These are phyloP conservation scores for Sutorius australiensis DNA, from an alignment of 768 basidiomycete genomes.

Conservation along the genomic window DNA sequence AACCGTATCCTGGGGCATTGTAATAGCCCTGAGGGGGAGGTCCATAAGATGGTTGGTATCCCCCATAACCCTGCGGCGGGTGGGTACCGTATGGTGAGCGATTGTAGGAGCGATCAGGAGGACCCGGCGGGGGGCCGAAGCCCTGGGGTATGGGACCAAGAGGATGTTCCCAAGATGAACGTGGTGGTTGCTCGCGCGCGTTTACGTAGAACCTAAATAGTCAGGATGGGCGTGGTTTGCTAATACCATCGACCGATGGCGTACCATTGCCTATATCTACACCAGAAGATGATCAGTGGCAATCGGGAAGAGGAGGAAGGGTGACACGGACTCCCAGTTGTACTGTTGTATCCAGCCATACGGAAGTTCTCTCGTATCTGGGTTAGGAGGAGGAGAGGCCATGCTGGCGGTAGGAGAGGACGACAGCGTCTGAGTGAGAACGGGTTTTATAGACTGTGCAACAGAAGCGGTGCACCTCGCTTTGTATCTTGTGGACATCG, in stretches of 20 bases:
- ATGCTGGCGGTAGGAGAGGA: conserved; percentile 29
- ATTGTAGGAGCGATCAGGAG: conserved; percentile 36
- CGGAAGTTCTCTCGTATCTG: conserved; percentile 61
- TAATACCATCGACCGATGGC: conserved; percentile 12
- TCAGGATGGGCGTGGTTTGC: not conserved
- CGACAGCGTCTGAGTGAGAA: conserved; percentile 21
- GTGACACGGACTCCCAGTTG: conserved; percentile 55
- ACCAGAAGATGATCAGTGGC: conserved; percentile 24
- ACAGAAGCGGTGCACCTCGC: conserved; percentile 14
- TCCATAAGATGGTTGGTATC: conserved; percentile 6
- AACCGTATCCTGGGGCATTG: conserved; percentile 15
- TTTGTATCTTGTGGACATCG: conserved; percentile 28
- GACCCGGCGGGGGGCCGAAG: conserved; percentile 36
- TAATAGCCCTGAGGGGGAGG: conserved; percentile 12
- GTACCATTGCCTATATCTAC: conserved; percentile 66
- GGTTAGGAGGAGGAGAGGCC: conserved; percentile 43
- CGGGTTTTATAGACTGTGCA: conserved; percentile 22
- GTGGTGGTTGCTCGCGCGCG: conserved; percentile 56
- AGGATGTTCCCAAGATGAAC: conserved; percentile 69
- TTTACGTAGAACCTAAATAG: conserved; percentile 72
- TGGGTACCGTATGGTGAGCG: conserved; percentile 28
- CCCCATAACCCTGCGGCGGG: conserved; percentile 22
- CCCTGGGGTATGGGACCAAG: conserved; percentile 40
- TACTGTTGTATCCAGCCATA: conserved; percentile 67
- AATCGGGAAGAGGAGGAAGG: conserved; percentile 12